Conservation (phyloP, 768 basidiomycete genomes). For the Clavulina sp. region DNA sequence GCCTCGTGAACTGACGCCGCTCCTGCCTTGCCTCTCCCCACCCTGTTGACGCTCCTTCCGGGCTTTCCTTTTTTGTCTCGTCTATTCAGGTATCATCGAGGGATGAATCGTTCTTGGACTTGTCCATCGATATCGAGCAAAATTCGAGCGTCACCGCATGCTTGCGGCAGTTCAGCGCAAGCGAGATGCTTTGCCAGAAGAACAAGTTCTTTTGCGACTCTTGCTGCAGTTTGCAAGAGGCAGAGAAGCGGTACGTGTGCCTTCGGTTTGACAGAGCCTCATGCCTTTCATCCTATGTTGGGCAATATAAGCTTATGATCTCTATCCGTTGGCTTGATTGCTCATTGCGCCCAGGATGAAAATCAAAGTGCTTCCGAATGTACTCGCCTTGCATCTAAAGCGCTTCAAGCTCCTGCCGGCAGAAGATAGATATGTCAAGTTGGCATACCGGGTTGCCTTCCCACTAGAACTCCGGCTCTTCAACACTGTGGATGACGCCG, state of each 20-base stretch:
- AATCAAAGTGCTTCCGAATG: constrained; percentile 88
- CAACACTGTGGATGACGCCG: constrained; percentile 89
- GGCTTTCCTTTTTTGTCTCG: neutral
- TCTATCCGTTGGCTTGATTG: constrained; percentile 12
- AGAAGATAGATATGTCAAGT: constrained; percentile 76
- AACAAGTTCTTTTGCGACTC: constrained; percentile 99
- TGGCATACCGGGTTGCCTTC: constrained; percentile 92
- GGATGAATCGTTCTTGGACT: constrained; percentile 90
- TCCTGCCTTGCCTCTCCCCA: neutral
- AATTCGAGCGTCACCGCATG: constrained; percentile 95
- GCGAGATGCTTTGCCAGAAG: constrained; percentile 93
- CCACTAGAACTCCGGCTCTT: constrained; percentile 88
- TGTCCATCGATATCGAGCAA: constrained; percentile 98
- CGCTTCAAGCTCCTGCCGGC: constrained; percentile 98
- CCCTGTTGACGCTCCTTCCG: neutral
- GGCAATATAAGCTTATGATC: neutral
- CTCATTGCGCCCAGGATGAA: constrained; percentile 96
- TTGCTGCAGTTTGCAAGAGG: constrained; percentile 93
- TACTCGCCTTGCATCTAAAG: constrained; percentile 90
- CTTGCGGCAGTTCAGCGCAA: constrained; percentile 88
- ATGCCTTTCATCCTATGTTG: neutral
- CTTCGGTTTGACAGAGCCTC: neutral
- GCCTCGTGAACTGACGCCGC: too few species aligned
- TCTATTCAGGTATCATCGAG: constrained; percentile 62
- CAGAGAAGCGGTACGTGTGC: constrained; percentile 71